phyloP scores from a whole-genome alignment of 805 yeast genomes.

The Candida rishiriensis region DNA sequence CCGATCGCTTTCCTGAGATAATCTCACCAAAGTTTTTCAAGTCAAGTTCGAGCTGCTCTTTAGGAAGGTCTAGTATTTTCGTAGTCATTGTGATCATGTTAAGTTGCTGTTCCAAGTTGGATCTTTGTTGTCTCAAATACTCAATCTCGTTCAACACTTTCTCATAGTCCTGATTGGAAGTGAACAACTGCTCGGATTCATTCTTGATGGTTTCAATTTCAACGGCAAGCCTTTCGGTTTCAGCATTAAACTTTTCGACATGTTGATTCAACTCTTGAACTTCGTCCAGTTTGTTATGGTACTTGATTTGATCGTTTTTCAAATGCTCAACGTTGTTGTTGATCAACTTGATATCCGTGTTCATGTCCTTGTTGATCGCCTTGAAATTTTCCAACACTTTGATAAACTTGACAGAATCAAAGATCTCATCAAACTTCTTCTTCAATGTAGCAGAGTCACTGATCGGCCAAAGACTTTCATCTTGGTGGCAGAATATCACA shows the following conservation, averaged over 20 bases:
- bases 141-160: slow-evolving; percentile 60
- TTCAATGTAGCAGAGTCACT: slow-evolving; percentile 86
- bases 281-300: slow-evolving; percentile 50
- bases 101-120: slow-evolving; percentile 46
- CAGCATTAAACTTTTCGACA: slow-evolving; percentile 40
- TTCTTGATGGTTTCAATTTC: slow-evolving; percentile 50
- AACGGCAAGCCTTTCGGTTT: slow-evolving; percentile 45
- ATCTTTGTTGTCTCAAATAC: slow-evolving; percentile 44
- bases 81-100: slow-evolving; percentile 45
- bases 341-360: slow-evolving; percentile 66
- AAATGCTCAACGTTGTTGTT: slow-evolving; percentile 78
- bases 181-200: slow-evolving; percentile 61
- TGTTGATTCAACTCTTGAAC: slow-evolving; percentile 39
- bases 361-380: slow-evolving; percentile 69
- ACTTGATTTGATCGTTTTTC: slow-evolving; percentile 67
- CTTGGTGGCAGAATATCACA: slow-evolving; percentile 96
- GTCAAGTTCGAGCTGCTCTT: slow-evolving; percentile 35
- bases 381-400: slow-evolving; percentile 83
- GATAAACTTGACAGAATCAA: slow-evolving; percentile 90
- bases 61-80: slow-evolving; percentile 40
- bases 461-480: slow-evolving; percentile 94
- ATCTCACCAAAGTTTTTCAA: slow-evolving; percentile 38
- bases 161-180: slow-evolving; percentile 78
- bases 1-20: slow-evolving; percentile 21
- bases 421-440: slow-evolving; percentile 92